Base-by-base conservation (phyloP, 164 flowering plant species). In the Piper betle region DNA sequence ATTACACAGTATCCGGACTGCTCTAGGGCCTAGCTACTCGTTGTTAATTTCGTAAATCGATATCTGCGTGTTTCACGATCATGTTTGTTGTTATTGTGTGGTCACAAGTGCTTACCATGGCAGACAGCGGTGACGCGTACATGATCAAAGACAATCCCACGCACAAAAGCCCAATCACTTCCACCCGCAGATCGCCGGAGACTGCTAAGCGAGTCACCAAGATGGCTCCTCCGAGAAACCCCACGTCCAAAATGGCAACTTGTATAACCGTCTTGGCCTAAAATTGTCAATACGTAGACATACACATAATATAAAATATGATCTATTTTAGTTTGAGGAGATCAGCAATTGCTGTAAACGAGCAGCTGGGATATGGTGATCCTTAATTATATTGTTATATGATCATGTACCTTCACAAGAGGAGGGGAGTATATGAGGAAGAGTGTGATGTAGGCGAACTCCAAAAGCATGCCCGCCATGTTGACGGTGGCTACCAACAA, bases 71-170 rank as follows among this genome's bases (percentile, higher is more conserved):
- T n/a, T n/a, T n/a, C n/a, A n/a, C n/a, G n/a, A n/a, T n/a, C n/a
- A n/a, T n/a, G n/a, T n/a, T 4, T 41, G 43, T 4, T 43, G 50
- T 8, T 8, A 43, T 10, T 2, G 9, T 4, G 50, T 43, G 50
- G 10, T 10, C 12, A 8, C 12, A 4, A 4, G 12, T 43, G 16
- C 53, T 43, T 61, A 61, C 95, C 83, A 87, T 81, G 70, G 62
- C 74, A 3, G 79, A 43, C 2, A 84, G 58, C 15, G 96, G 96
- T 1, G 91, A 69, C 10, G 74, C 88, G 67, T 85, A 88, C 91
- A 88, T 85, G 66, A 71, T 82, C 3, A 85, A 57, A 38, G 83
- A 81, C 13, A 85, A 66, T 6, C 67, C 80, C 19, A 86, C 82
- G 58, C 87, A 80, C 19, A 88, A 3, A 38, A 81, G 16, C 55